Conservation (phyloP, 139 green algal genomes). For the Klebsormidium nitens region DNA sequence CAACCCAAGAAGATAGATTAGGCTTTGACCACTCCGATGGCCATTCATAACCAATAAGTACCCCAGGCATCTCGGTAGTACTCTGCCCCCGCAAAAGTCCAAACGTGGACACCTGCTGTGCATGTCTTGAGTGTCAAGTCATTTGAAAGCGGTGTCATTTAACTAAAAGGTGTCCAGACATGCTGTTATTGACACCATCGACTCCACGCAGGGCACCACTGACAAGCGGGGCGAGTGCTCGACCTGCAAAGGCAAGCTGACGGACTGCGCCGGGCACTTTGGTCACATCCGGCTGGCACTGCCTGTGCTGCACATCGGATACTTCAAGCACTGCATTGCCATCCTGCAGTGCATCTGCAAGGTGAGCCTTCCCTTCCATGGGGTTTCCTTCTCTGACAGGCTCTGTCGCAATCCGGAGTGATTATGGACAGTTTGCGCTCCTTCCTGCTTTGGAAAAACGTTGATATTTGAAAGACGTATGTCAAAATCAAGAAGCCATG, state of each 20-base stretch:
- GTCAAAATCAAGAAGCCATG: too few relatives aligned
- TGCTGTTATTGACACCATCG: not conserved
- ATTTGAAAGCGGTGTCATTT: not conserved
- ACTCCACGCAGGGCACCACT: slow-evolving; percentile 35
- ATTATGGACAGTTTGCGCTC: too few relatives aligned
- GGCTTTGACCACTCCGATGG: not conserved
- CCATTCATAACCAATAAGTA: not conserved
- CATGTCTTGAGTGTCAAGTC: not conserved
- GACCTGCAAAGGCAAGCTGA: slow-evolving; percentile 86
- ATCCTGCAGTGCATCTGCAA: slow-evolving; percentile 98
- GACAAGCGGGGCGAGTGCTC: slow-evolving; percentile 72
- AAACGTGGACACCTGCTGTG: slow-evolving; percentile 11
- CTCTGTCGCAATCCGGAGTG: too few relatives aligned
- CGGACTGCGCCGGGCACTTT: slow-evolving; percentile 92
- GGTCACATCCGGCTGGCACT: slow-evolving; percentile 93
- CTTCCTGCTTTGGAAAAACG: too few relatives aligned
- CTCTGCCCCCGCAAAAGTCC: not conserved
- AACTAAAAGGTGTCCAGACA: too few relatives aligned
- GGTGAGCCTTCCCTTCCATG: too few relatives aligned
- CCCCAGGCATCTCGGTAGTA: not conserved
- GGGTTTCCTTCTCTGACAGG: too few relatives aligned
- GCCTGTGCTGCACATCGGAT: slow-evolving; percentile 98
- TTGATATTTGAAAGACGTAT: too few relatives aligned
- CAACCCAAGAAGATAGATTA: too few relatives aligned
- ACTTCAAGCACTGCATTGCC: slow-evolving; percentile 74